A percentile compares a stretch with the other conserved stretches of the same genome.
phyloP scores from a whole-genome alignment of 2,329 filamentous ascomycete species.

The Cercospora canescens region DNA sequence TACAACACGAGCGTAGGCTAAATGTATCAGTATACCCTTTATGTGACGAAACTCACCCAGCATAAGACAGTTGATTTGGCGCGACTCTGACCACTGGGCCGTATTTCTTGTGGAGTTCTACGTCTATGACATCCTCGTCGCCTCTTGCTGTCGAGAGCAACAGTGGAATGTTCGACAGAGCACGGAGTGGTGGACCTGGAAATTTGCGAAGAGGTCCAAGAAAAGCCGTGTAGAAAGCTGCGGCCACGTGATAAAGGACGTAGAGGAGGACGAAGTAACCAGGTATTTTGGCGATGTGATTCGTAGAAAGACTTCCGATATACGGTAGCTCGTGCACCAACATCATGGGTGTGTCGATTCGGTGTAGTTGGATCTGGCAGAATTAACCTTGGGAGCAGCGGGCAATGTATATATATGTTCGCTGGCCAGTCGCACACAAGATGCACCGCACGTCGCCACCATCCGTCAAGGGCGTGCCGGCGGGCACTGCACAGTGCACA shows the following conservation, averaged over 20 bases:
- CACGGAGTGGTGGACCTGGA: slow-evolving; percentile 41
- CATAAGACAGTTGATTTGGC: slow-evolving; percentile 42
- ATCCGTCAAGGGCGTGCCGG: neutral
- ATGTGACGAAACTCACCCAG: slow-evolving; percentile 24
- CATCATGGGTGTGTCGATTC: neutral
- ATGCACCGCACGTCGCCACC: neutral
- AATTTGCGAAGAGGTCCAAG: slow-evolving; percentile 47
- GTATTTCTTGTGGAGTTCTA: slow-evolving; percentile 38
- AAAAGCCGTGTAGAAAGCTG: slow-evolving; percentile 40
- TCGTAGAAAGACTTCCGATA: neutral
- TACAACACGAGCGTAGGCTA: slow-evolving; percentile 41
- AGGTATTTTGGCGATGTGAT: neutral
- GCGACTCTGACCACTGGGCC: slow-evolving; percentile 43
- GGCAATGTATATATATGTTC: neutral
- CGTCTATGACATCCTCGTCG: slow-evolving; percentile 14
- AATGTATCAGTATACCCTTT: too few species aligned
- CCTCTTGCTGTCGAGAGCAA: slow-evolving; percentile 22
- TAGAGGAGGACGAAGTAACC: slow-evolving; percentile 15
- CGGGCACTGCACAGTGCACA: neutral
- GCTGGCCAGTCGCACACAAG: neutral
- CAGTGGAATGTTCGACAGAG: slow-evolving; percentile 24
- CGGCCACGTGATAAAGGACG: slow-evolving; percentile 16
- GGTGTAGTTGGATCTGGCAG: neutral
- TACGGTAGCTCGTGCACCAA: neutral
- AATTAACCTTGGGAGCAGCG: neutral